phyloP scores from a whole-genome alignment of 2,329 filamentous ascomycete species.

The Aspergillus sojae region DNA sequence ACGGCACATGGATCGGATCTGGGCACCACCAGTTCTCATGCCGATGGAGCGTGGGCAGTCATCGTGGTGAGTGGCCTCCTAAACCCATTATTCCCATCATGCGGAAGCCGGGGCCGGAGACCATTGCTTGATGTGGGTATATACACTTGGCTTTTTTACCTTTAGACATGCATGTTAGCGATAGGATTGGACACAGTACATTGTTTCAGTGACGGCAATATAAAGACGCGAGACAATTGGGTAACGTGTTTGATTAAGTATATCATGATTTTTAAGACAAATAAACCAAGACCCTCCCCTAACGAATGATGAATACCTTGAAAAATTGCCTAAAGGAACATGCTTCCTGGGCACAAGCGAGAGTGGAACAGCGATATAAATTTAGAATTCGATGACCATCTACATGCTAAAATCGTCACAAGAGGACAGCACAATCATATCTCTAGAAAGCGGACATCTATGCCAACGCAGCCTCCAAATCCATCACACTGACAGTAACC shows the following conservation, averaged over 20 bases:
- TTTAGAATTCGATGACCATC: neutral
- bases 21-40: conserved; percentile 19
- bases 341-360: neutral
- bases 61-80: conserved; percentile 23
- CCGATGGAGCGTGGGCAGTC: conserved; percentile 4
- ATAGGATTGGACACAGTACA: neutral
- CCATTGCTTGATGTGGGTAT: conserved; percentile 6
- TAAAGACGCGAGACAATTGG: neutral
- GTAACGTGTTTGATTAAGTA: neutral
- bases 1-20: conserved; percentile 18
- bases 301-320: neutral
- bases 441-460: neutral
- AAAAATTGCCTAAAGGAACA: neutral
- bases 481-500: conserved; percentile 23
- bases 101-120: conserved; percentile 12
- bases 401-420: neutral
- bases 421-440: neutral
- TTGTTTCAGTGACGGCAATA: neutral
- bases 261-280: neutral
- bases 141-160: neutral
- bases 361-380: neutral
- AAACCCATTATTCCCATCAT: conserved; percentile 18
- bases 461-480: conserved; percentile 14
- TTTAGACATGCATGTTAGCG: neutral
- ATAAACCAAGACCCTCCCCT: neutral